Conservation (phyloP, 305 asterid genomes). For the Withania somnifera region DNA sequence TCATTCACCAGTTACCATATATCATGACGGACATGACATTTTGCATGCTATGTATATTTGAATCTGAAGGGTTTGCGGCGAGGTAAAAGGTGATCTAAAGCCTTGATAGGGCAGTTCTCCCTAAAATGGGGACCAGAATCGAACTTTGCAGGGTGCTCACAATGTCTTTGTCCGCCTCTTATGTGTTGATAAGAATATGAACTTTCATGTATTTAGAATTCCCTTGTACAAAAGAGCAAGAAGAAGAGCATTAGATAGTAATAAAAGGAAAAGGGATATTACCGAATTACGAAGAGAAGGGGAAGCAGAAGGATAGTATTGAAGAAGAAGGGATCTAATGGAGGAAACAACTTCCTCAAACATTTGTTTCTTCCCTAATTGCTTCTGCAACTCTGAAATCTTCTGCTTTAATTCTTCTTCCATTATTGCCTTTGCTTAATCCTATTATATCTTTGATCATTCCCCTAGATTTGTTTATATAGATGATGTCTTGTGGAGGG, state of each 20-base stretch:
- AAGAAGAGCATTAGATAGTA: too few species aligned
- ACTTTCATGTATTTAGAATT: too few species aligned
- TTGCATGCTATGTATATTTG: neutral
- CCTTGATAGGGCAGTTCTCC: neutral
- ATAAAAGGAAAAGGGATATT: neutral
- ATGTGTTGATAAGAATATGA: too few species aligned
- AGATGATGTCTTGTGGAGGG: neutral
- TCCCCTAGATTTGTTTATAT: too few species aligned
- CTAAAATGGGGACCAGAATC: too few species aligned
- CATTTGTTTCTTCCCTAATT: slow-evolving; percentile 58
- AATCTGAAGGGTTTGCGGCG: neutral
- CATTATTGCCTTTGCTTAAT: neutral
- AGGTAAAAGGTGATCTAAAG: neutral
- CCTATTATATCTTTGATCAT: too few species aligned
- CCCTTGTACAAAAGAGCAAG: neutral
- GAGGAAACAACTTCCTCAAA: slow-evolving; percentile 70
- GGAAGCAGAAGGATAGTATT: slow-evolving; percentile 59
- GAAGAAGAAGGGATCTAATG: slow-evolving; percentile 59
- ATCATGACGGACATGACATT: neutral
- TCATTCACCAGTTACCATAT: neutral
- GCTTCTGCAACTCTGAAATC: slow-evolving; percentile 66
- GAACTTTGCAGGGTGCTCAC: too few species aligned
- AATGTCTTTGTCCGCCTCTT: too few species aligned
- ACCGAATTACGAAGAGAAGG: slow-evolving; percentile 64
- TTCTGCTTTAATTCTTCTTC: slow-evolving; percentile 43